Evolutionary conservation across 2,329 filamentous ascomycete species (phyloP), one percentile per base, ranked within the genome.

Genomic region (Xylaria sp.): DNA sequence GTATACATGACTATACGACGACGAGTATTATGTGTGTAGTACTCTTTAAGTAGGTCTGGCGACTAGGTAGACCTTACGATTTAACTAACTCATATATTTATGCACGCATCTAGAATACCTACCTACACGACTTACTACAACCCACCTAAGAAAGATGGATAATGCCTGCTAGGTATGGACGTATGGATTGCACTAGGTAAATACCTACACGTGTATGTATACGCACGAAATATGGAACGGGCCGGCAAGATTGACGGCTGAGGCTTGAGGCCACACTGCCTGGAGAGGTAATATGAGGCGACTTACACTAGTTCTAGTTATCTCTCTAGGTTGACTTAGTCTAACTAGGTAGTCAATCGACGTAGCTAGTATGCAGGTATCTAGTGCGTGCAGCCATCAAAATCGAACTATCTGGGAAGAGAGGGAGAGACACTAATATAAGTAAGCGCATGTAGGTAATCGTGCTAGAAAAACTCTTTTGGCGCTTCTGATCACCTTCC

Each of bases 151-250:
- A 2, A 2, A 27, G 24, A 27, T 36, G 34, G 34, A 36, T 36
- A 36, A 36, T 36, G 34, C 34, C 34, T 36, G 34, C 11, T 36
- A 36, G 34, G 24, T 51, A 51, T 3, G 19, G 30, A 47, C 6
- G 11, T 24, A 24, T 4, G 12, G 2, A 12, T 21, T 54, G 24
- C 39, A 53, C 47, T 53, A 59, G 24, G 24, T 27, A 27, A 27
- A 24, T 58, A 58, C 21, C 14, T 62, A 62, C 54, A 57, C 54
- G 51, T 47, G 19, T 60, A 65, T 60, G 53, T 36, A 50, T 64
- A 48, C 55, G 55, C 62, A 69, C 67, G 63, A 54, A 56, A 56
- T 69, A 69, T 63, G 71, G 70, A 55, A 70, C 69, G 60, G 61
- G 50, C 68, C 66, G 60, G 64, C 56, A 59, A 68, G 57, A 30